Percentiles rank a stretch among this genome's conserved stretches.
Conservation (phyloP, 495 filamentous ascomycete genomes). For the Viridothelium virens region DNA sequence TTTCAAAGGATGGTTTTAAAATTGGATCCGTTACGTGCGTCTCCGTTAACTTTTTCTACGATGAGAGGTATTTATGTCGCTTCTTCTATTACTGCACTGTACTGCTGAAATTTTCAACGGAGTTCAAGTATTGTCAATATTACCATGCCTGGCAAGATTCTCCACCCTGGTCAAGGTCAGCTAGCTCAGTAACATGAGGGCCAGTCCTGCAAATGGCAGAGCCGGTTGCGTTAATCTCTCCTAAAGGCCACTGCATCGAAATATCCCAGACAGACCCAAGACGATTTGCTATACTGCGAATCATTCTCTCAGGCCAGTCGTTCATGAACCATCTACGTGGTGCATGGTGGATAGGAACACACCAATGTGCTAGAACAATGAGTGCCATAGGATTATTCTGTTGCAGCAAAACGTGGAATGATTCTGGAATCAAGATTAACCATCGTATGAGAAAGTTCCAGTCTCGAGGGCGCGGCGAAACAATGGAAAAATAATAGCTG, state of each 20-base stretch:
- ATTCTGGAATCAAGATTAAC: neutral
- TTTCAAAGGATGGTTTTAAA: constrained; percentile 7
- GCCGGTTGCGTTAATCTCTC: neutral
- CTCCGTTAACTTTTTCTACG: no score
- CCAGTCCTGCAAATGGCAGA: neutral
- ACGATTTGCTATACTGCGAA: neutral
- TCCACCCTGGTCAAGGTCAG: neutral
- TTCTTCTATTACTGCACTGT: neutral
- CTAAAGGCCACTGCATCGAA: neutral
- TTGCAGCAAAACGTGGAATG: neutral
- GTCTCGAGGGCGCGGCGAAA: neutral
- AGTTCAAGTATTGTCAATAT: neutral
- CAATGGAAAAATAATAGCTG: neutral
- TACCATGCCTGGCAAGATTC: neutral
- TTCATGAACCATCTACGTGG: neutral
- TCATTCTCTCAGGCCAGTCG: neutral
- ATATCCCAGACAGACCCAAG: neutral
- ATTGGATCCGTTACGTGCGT: neutral
- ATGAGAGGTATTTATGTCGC: neutral
- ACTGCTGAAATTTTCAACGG: neutral
- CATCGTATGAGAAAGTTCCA: constrained; percentile 1
- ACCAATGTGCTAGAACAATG: neutral
- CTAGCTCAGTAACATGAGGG: neutral
- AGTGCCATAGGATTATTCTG: neutral
- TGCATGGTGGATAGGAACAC: neutral